These are phyloP conservation scores for Candida montana DNA, from an alignment of 805 yeast genomes.

Conservation along the genomic window DNA sequence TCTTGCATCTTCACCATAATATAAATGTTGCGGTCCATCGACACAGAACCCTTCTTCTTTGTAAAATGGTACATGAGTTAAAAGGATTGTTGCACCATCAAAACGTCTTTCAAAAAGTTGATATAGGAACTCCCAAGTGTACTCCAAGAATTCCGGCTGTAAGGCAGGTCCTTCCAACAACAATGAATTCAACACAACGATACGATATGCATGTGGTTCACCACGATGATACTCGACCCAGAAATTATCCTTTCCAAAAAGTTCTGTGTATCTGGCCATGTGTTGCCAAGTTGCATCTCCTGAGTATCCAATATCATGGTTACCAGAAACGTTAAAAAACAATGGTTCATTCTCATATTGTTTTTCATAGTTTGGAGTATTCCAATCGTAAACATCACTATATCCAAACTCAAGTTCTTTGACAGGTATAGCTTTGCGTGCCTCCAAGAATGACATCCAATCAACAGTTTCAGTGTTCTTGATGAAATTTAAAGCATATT, in stretches of 20 bases:
- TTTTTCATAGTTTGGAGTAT: constrained; percentile 28
- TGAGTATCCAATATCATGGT: constrained; percentile 92
- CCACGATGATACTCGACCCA: constrained; percentile 65
- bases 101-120: constrained; percentile 50
- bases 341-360: constrained; percentile 47
- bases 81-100: constrained; percentile 71
- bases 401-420: constrained; percentile 44
- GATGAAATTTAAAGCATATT: constrained; percentile 42
- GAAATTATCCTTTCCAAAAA: constrained; percentile 83
- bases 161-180: constrained; percentile 87
- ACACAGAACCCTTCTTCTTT: constrained; percentile 77
- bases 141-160: constrained; percentile 61
- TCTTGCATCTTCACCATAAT: constrained; percentile 47
- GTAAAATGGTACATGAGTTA: constrained; percentile 88
- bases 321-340: constrained; percentile 83
- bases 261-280: constrained; percentile 64
- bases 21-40: constrained; percentile 76
- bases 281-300: constrained; percentile 95
- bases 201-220: constrained; percentile 70
- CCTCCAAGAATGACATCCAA: constrained; percentile 42
- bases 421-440: constrained; percentile 25
- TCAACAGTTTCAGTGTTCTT: constrained; percentile 48
- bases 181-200: constrained; percentile 82
- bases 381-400: constrained; percentile 66
- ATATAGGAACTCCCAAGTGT: constrained; percentile 70